These are phyloP conservation scores for Nakaseomyces nivariensis DNA, from an alignment of 1,139 yeast species.

Conservation along the genomic window DNA sequence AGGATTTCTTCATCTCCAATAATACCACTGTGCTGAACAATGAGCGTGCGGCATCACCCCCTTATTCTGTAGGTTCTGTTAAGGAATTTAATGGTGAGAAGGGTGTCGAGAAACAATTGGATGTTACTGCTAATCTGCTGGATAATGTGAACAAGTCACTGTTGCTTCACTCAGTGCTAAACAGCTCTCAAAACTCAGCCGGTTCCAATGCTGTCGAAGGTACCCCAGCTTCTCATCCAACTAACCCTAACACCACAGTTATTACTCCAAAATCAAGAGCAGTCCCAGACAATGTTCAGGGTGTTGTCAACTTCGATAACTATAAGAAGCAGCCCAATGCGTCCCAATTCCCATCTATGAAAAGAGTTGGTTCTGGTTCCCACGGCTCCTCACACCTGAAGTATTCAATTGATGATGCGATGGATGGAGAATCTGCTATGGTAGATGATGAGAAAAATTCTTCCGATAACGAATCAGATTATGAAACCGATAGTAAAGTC, in stretches of 20 bases:
- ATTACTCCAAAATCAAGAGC: slow-evolving; percentile 27
- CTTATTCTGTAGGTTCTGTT: slow-evolving; percentile 4
- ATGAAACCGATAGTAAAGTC: slow-evolving; percentile 16
- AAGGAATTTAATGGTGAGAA: not conserved
- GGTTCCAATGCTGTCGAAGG: slow-evolving; percentile 7
- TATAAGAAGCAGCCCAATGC: slow-evolving; percentile 13
- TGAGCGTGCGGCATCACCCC: slow-evolving; percentile 7
- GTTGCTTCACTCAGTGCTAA: slow-evolving; percentile 15
- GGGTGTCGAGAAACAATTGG: slow-evolving; percentile 7
- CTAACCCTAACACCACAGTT: slow-evolving; percentile 14
- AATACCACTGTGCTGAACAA: slow-evolving; percentile 7
- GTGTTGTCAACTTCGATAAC: slow-evolving; percentile 24
- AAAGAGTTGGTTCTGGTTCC: slow-evolving; percentile 9
- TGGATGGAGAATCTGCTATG: slow-evolving; percentile 10
- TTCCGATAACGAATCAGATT: slow-evolving; percentile 8
- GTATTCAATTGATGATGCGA: slow-evolving; percentile 8
- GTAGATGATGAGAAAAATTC: slow-evolving; percentile 2
- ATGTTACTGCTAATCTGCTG: slow-evolving; percentile 17
- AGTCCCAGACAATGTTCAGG: slow-evolving; percentile 22
- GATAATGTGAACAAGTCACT: slow-evolving; percentile 19
- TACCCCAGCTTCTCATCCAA: slow-evolving; percentile 7
- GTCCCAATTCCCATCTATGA: slow-evolving; percentile 23
- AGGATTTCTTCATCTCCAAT: slow-evolving; percentile 19
- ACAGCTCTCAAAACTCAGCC: slow-evolving; percentile 13
- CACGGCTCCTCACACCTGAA: not conserved